Conservation (phyloP, 169 alveolate species). For the Perkinsus olseni region DNA sequence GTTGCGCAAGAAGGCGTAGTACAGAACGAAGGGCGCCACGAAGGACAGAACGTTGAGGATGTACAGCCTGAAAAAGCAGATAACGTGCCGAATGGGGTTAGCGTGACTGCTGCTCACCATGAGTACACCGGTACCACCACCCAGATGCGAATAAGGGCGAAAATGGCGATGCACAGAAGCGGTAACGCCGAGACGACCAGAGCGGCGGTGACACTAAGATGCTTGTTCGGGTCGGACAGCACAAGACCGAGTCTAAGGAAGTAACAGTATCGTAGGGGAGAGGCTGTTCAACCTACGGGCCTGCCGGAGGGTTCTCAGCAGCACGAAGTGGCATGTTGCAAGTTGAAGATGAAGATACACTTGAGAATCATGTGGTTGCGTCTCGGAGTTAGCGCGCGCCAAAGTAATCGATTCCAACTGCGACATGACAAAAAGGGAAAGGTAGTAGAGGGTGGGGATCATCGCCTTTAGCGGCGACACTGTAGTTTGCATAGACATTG, state of each 20-base stretch:
- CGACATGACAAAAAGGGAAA: background rate
- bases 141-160: background rate
- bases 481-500: background rate
- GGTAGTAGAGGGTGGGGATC: background rate
- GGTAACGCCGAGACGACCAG: background rate
- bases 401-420: background rate
- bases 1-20: background rate
- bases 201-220: background rate
- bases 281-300: background rate
- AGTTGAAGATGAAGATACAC: too few species aligned
- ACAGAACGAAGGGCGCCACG: background rate
- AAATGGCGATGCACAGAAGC: background rate
- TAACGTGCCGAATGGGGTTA: background rate
- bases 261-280: background rate
- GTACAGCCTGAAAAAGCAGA: background rate
- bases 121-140: background rate
- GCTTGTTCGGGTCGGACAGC: background rate
- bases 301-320: background rate
- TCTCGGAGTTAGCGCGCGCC: constrained; percentile 5
- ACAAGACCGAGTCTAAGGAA: background rate
- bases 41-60: background rate
- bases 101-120: background rate
- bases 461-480: background rate
- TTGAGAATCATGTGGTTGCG: too few species aligned
- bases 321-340: background rate